Conservation (phyloP, 2,329 filamentous ascomycete genomes). For the Peltaster fructicola region DNA sequence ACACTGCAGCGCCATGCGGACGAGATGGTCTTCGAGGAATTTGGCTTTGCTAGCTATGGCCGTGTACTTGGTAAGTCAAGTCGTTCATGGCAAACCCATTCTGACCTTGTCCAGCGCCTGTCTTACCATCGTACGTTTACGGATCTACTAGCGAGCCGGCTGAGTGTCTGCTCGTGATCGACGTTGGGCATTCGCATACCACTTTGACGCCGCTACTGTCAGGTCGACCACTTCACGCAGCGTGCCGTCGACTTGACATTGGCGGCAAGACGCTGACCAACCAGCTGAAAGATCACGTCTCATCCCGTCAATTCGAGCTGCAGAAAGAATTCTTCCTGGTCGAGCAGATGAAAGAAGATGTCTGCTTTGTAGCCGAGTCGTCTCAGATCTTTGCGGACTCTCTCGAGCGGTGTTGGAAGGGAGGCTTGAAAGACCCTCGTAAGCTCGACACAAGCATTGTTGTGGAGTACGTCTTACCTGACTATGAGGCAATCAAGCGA, state of each 20-base stretch:
- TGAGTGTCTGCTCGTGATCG: slow-evolving; percentile 74
- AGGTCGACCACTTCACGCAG: slow-evolving; percentile 62
- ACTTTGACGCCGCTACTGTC: slow-evolving; percentile 74
- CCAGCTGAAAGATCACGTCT: slow-evolving; percentile 75
- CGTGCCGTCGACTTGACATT: slow-evolving; percentile 69
- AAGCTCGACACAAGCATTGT: slow-evolving; percentile 39
- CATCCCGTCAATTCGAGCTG: slow-evolving; percentile 86
- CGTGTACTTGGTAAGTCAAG: neutral
- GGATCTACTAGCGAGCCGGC: slow-evolving; percentile 30
- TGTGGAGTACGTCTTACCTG: slow-evolving; percentile 82
- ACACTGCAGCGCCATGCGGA: slow-evolving; percentile 78
- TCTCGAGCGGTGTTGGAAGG: slow-evolving; percentile 73
- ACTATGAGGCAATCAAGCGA: slow-evolving; percentile 45
- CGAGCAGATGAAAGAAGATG: slow-evolving; percentile 86
- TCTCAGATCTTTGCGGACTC: slow-evolving; percentile 43
- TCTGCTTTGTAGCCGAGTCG: slow-evolving; percentile 48
- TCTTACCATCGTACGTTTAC: slow-evolving; percentile 22
- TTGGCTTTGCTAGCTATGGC: slow-evolving; percentile 75
- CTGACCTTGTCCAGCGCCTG: slow-evolving; percentile 4
- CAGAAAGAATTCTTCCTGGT: slow-evolving; percentile 84
- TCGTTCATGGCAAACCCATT: neutral
- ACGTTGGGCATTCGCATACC: slow-evolving; percentile 85
- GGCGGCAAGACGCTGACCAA: slow-evolving; percentile 91
- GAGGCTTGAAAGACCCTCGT: slow-evolving; percentile 42
- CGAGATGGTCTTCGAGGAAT: slow-evolving; percentile 95